Base-by-base conservation (phyloP, 768 basidiomycete species). In the Russula sp. region DNA sequence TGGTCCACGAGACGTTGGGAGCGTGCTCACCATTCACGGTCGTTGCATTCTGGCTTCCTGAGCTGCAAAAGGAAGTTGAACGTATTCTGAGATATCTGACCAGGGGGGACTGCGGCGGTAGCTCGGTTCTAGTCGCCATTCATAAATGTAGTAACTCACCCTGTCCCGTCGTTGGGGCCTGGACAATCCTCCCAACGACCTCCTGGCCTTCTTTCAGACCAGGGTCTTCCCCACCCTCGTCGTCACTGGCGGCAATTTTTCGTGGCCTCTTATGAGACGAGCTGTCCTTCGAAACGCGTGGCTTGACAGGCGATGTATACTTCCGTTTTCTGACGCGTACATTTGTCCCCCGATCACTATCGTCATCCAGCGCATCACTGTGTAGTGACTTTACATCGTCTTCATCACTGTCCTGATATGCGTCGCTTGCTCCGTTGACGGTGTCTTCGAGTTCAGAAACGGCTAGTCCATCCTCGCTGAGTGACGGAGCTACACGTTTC, bases 71-170 rank as follows among this genome's bases (percentile, higher is more conserved):
- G 72, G 71, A 97, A 97, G 69, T 91, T 76, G 40, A 98, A 73
- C 3, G 89, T 91, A 67, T 97, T 95, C 68, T 85, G 79, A 2
- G 94, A 95, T 70, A 97, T 84, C 72, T 85, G 84, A 10, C 94
- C 94, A 11, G 91, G 82, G 0, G 92, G 88, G 0, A 92, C 94
- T 90, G 37, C 51, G 22, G 54, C 7, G 40, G 20, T 55, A 40
- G 37, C 14, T 45, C 10, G 18, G 53, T 31, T 35, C 34, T 39
- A 27, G 50, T 48, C 22, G 27, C 37, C 18, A 3, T 22, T n/a
- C 11, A 51, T 27, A 35, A 18, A 44, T 3, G 37, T 20, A 66
- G 35, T 55, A 48, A 74, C 79, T 50, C 59, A 88, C 91, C 90
- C 75, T 81, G 81, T n/a, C 94, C 94, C 0, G 84, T 85, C 68